Evolutionary conservation across 148 eudicot genomes (phyloP).

Genomic region (Rhododendron molle): DNA sequence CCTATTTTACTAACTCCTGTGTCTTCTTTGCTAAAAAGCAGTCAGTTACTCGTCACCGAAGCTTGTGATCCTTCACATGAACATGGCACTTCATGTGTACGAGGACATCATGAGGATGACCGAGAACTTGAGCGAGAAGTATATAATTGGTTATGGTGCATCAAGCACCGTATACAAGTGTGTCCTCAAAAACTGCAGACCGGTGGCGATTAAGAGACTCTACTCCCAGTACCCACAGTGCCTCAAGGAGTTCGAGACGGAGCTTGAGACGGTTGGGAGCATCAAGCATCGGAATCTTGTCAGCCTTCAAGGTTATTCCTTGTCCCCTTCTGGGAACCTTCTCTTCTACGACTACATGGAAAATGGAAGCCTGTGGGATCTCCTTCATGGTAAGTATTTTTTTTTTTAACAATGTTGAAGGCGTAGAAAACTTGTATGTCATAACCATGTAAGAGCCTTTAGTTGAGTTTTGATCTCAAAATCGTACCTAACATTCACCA

Average conservation of each 20-base stretch:
- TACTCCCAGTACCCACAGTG: conserved; percentile 74
- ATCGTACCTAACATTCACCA: not conserved
- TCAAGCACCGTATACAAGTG: conserved; percentile 98
- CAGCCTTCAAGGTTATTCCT: conserved; percentile 91
- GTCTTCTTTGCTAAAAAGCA: conserved; percentile 14
- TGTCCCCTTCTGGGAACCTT: conserved; percentile 87
- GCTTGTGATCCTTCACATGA: conserved; percentile 97
- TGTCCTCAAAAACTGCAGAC: conserved; percentile 90
- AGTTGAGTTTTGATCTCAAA: not conserved
- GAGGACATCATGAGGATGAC: conserved; percentile 99
- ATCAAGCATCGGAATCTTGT: conserved; percentile 94
- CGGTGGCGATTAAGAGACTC: conserved; percentile 86
- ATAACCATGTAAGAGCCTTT: not conserved
- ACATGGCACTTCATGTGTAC: conserved; percentile 96
- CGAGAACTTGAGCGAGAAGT: conserved; percentile 91
- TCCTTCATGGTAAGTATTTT: conserved; percentile 73
- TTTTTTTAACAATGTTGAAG: not conserved
- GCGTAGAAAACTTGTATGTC: not conserved
- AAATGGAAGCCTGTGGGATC: conserved; percentile 96
- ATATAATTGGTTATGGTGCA: conserved; percentile 90
- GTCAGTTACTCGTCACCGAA: conserved; percentile 83
- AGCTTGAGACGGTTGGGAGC: conserved; percentile 91
- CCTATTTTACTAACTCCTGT: not conserved
- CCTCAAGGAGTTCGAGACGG: conserved; percentile 93
- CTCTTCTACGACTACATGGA: conserved; percentile 99